Evolutionary conservation across 2,329 filamentous ascomycete genomes (phyloP), one percentile per base, ranked within the genome.

Genomic region (Remersonia thermophila): DNA sequence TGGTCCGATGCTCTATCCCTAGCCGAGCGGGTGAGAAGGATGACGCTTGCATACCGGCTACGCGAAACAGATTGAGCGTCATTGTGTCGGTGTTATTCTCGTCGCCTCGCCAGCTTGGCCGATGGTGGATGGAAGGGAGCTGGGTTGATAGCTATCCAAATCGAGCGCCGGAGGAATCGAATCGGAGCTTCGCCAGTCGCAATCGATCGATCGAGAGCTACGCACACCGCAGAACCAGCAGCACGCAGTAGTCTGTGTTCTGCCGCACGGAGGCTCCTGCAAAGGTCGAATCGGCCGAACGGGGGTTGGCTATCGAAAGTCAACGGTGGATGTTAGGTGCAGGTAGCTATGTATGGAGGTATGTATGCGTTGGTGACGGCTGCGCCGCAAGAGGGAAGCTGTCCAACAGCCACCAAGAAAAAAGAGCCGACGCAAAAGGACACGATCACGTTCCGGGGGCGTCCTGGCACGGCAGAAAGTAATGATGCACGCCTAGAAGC

Each of bases 61-160:
- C 54, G 53, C 72, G 67, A 55, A 77, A 77, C 43, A 73, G 34
- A 59, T 76, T 77, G 50, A 75, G 58, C 56, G 57, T 49, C 66
- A 69, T 72, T 47, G 47, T 55, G 30, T 5, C 20, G 20, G 20
- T 23, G 29, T 23, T 23, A 26, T n/a, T 17, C 11, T 29, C 20
- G 20, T 23, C 20, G 9, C 20, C 5, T 5, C 20, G 20, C 5
- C 20, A 23, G 20, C 20, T 5, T 23, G 20, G n/a, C n/a, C n/a
- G n/a, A n/a, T n/a, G n/a, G n/a, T n/a, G n/a, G n/a, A n/a, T n/a
- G n/a, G n/a, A n/a, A n/a, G n/a, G n/a, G n/a, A n/a, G n/a, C n/a
- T n/a, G n/a, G n/a, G n/a, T n/a, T n/a, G 39, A 33, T 32, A 26
- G 30, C 26, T 30, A 12, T 41, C 32, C 13, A 14, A 12, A 11